Evolutionary conservation across 2,329 filamentous ascomycete genomes (phyloP), one percentile per base, ranked within the genome.

Genomic region (Ophiocordyceps polyrhachis-furcata): DNA sequence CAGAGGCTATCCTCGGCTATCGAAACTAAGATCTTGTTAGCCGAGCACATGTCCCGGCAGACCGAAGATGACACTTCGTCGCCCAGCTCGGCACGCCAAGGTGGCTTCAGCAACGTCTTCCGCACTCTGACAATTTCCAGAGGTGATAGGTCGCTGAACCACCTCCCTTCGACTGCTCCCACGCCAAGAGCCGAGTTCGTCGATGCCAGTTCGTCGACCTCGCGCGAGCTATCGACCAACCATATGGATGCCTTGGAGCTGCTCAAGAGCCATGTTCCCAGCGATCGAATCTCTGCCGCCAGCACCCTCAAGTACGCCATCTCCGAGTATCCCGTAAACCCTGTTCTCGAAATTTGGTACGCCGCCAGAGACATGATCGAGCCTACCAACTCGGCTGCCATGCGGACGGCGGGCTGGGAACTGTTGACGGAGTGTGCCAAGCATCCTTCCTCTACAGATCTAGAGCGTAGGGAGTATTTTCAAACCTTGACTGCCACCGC

Each of bases 381-480:
- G 25, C 60, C 70, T 7, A 58, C 62, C 20, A 78, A 79, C 45
- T 59, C 74, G n/a, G 56, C 56, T 5, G 58, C 67, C 25, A 69
- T 70, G 50, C 70, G 79, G 23, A 61, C 62, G 43, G 71, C 73
- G n/a, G 79, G 76, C 17, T 82, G 78, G 70, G 73, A 75, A 50
- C 68, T 83, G 12, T 60, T 83, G 40, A 73, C 70, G 23, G 76
- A 79, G 53, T 83, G 78, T 53, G 76, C 75, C 46, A 74, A 76
- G 52, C 73, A 81, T 54, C 60, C 67, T 5, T 68, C 71, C 6
- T 74, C 76, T 6, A 79, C 76, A n/a, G 75, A 79, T 50, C 67
- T 81, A 28, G 79, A 83, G 57, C 71, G 79, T 42, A 69, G 71
- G 49, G 74, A 78, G 49, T 81, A 76, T 53, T 83, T 81, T 52